Base-by-base conservation (phyloP, 805 yeast species). In the Suhomyces emberorum region DNA sequence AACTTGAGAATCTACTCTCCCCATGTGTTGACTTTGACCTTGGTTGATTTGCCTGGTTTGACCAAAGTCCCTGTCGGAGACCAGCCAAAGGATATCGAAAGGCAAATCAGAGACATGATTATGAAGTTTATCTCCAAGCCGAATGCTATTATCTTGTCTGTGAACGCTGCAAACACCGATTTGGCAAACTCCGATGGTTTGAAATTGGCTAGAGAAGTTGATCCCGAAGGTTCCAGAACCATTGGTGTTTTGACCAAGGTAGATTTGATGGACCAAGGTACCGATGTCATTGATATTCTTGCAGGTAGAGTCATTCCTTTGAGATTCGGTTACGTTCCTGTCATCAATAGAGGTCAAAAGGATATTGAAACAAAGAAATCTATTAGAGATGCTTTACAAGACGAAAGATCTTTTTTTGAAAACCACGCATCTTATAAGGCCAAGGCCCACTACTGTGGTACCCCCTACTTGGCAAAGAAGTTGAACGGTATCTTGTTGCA, bases 11-110 rank as follows among this genome's bases (percentile, higher is more conserved):
- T 93, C 42, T 89, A 76, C 63, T 88, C 96, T 17, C 98, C 98
- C 15, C 88, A 88, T 51, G 98, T 91, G 30, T 72, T 91, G 47
- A 89, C 96, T 14, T 76, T 91, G 58, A 93, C 98, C 6, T 74
- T 93, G 52, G 97, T 93, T 27, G 98, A 93, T 66, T 75, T 93
- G 54, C 98, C 98, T 7, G 98, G 98, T 42, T 76, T 93, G 54
- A 93, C 98, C 27, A 93, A 93, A 60, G 98, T 93, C 25, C 98
- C 98, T 3, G 96, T 93, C 38, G 98, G 98, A 33, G 98, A 93
- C 65, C 98, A 93, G 65, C 98, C 98, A 37, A 83, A 85, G 52
- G 98, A 93, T 62, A 93, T 93, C 48, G 98, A 93, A 68, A 79
- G 76, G 47, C 97, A 88, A 65, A 93, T 93, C 54, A 81, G 88